Base-by-base conservation (phyloP, 192 early-diverging fungal species). In the Spinellus fusiger region DNA sequence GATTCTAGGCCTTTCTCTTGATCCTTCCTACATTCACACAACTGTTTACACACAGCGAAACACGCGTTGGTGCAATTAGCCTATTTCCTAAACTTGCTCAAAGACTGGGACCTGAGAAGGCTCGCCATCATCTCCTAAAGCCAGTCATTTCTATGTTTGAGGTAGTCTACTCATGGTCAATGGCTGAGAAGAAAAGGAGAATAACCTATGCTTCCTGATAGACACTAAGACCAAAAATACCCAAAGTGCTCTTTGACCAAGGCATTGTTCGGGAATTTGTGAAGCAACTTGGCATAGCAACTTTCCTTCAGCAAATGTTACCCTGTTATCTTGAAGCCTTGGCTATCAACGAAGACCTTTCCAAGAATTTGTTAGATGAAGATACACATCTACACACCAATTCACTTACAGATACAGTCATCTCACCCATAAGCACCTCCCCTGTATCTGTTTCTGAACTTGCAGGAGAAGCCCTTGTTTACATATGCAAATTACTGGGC, bases 61-160 rank as follows among this genome's bases (percentile, higher is more conserved):
- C 79, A 22, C 73, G 77, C 9, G 61, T 78, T 15, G 67, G 66
- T 10, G 72, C 80, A 9, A 50, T 84, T 3, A 69, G 67, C n/a
- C 47, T 84, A 4, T 77, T 84, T 50, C 67, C 82, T 8, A 81
- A 77, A 22, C 71, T 84, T 6, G 77, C 75, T 0, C 74, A 78
- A 29, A 54, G 78, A 20, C 65, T 84, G 3, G 82, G 82, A 10
- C 69, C 63, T 13, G 73, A 80, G 26, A 71, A 67, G 13, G 69
- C 78, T 4, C 79, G 79, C 9, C 40, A 53, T 0, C 70, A 77
- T 49, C 50, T 84, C 8, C 60, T 84, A n/a, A 84, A 84, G 37
- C 80, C 76, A 1, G 80, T 80, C n/a, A 60, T 81, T 20, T 69
- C 78, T 5, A 61, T 84, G n/a, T 81, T 84, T 65, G 82, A 84